Evolutionary conservation across 176 grass and related monocot species (phyloP), one percentile per base, ranked within the genome.

Genomic region (Miscanthus lutarioriparius): DNA sequence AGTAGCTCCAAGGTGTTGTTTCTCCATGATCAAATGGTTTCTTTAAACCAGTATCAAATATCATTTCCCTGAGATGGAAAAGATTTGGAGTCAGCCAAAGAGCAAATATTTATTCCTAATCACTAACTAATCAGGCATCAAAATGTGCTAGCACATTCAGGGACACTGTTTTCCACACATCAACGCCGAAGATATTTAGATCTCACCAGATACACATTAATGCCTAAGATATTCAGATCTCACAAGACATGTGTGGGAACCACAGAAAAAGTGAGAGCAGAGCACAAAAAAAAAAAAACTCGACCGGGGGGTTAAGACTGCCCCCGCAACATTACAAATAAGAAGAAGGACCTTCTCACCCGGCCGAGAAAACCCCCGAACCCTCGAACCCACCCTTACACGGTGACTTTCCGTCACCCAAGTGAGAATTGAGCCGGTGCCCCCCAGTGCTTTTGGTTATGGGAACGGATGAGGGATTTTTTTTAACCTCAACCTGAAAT

Each of bases 21-120:
- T 80, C 14, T 43, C 56, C 61, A 69, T 68, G 17, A 54, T 54
- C 17, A 54, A 54, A 20, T 54, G 51, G 19, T 54, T 54, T 54
- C 6, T 54, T 54, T 54, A 54, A 54, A 54, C 58, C 8, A 49
- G 63, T 64, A 44, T 64, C 78, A 65, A 17, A 54, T 82, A 33
- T 91, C 89, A 91, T 76, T 91, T 91, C 80, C 89, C 89, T 91
- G 81, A 64, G 23, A 80, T 61, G 63, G 10, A 87, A 80, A 75
- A 8, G 62, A 0, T 11, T 69, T 51, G 47, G 63, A 69, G 61
- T 84, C 63, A 82, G 38, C 27, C 8, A 72, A 67, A 68, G 33
- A 70, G 25, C 62, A 80, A 44, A 74, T 26, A 43, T 25, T 10
- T 63, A 19, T 25, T 44, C 48, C 3, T 16, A 83, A 40, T 43